A percentile compares a stretch with the other conserved stretches of the same genome.
Evolutionary conservation across 495 filamentous ascomycete species (phyloP).

Genomic region (Aspergillus nidulans): DNA sequence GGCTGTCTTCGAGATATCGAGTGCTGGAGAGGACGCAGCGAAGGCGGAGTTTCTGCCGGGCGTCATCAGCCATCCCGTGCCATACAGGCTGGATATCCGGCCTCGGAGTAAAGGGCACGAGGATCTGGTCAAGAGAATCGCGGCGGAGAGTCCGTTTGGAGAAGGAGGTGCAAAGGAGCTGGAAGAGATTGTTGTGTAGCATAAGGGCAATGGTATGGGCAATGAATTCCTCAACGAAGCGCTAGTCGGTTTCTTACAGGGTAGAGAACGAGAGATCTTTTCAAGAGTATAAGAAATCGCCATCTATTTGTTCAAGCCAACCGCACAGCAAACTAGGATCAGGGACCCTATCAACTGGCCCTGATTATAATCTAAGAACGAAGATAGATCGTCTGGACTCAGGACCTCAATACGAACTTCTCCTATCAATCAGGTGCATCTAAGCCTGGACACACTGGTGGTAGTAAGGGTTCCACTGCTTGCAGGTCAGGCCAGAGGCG

Average conservation of each 20-base stretch:
- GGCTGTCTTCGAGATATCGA: constrained; percentile 47
- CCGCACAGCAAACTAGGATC: too few relatives aligned
- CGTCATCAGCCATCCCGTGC: constrained; percentile 35
- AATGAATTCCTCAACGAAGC: too few relatives aligned
- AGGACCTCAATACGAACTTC: too few relatives aligned
- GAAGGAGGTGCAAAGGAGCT: constrained; percentile 30
- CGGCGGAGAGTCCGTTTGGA: constrained; percentile 42
- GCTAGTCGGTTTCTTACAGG: too few relatives aligned
- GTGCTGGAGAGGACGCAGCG: constrained; percentile 18
- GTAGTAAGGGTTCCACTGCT: constrained; percentile 25
- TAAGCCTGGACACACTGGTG: constrained; percentile 18
- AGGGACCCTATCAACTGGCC: too few relatives aligned
- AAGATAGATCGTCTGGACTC: too few relatives aligned
- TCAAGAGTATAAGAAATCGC: too few relatives aligned
- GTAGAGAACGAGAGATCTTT: too few relatives aligned
- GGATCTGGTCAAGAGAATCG: constrained; percentile 31
- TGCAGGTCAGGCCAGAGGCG: constrained; percentile 15
- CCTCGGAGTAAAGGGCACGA: constrained; percentile 31
- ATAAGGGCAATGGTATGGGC: too few relatives aligned
- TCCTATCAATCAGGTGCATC: too few relatives aligned
- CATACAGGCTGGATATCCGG: constrained; percentile 27
- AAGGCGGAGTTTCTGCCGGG: constrained; percentile 29
- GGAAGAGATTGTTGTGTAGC: neutral
- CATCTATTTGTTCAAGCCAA: too few relatives aligned
- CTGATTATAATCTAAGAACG: too few relatives aligned